Conservation (phyloP, 108 stramenopile species). For the Heterococcus sp. region DNA sequence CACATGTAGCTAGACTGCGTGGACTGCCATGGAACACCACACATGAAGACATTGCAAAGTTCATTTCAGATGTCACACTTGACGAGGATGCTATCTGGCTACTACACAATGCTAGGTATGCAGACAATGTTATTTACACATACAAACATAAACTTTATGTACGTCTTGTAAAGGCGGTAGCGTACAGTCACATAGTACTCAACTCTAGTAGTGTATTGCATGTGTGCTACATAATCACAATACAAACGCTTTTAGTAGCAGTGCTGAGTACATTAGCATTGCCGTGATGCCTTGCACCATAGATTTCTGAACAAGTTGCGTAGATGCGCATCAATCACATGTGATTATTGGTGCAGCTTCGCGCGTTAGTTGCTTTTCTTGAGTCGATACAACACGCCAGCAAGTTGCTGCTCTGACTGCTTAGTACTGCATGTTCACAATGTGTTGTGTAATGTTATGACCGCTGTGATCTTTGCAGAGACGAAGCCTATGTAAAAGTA, state of each 20-base stretch:
- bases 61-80: slow-evolving; percentile 8
- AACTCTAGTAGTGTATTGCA: neutral
- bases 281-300: neutral
- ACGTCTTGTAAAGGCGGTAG: neutral
- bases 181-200: neutral
- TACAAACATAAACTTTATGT: too few relatives aligned
- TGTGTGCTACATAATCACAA: neutral
- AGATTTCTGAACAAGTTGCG: neutral
- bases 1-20: slow-evolving; percentile 18
- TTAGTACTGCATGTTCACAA: neutral
- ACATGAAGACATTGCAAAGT: slow-evolving; percentile 22
- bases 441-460: neutral
- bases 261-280: too few relatives aligned
- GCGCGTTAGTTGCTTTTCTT: neutral
- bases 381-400: neutral
- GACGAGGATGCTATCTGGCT: slow-evolving; percentile 3
- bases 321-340: neutral
- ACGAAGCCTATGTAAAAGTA: slow-evolving; percentile 36
- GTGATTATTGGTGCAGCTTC: neutral
- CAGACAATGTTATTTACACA: neutral
- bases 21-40: slow-evolving; percentile 41
- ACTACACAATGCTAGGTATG: slow-evolving; percentile 17
- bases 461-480: slow-evolving; percentile 2
- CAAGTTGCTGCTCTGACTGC: too few relatives aligned
- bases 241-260: too few relatives aligned